phyloP scores from a whole-genome alignment of 208 protist genomes.

The Crithidia sp. region DNA sequence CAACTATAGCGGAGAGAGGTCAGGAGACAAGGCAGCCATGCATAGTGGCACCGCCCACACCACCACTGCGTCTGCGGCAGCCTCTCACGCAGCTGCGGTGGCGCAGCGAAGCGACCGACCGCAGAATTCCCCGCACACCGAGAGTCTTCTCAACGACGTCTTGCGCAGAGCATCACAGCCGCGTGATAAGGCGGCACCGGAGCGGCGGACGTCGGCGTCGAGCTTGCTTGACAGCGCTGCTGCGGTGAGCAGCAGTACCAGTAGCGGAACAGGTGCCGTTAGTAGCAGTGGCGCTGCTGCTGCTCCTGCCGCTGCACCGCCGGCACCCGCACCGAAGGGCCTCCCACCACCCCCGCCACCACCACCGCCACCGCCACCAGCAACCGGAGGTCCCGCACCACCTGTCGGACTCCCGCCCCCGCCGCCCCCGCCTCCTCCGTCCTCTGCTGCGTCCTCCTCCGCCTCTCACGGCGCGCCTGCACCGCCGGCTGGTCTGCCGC shows the following conservation, averaged over 20 bases:
- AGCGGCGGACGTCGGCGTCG: slow-evolving; percentile 11
- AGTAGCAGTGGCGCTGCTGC: not conserved
- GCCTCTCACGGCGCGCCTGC: not conserved
- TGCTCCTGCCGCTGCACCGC: not conserved
- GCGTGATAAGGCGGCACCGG: not conserved
- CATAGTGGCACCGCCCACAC: not conserved
- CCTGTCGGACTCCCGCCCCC: not conserved
- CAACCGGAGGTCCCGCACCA: not conserved
- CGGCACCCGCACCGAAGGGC: not conserved
- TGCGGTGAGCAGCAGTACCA: not conserved
- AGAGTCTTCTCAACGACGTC: slow-evolving; percentile 27
- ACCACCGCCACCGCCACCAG: slow-evolving; percentile 1
- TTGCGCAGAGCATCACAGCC: slow-evolving; percentile 14
- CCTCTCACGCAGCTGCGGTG: slow-evolving; percentile 12
- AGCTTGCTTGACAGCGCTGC: not conserved
- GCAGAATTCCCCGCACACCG: slow-evolving; percentile 29
- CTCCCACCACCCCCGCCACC: not conserved
- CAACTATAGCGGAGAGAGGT: no score
- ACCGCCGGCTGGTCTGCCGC: slow-evolving; percentile 13
- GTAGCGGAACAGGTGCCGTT: not conserved
- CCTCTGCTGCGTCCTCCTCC: not conserved
- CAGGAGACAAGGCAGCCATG: not conserved
- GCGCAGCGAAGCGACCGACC: not conserved
- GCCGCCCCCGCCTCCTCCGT: slow-evolving; percentile 9
- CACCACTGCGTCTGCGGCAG: not conserved